A percentile compares a stretch with the other conserved stretches of the same genome.
These are phyloP conservation scores for Suhomyces wounanorum DNA, from an alignment of 1,139 yeast genomes.

Conservation along the genomic window DNA sequence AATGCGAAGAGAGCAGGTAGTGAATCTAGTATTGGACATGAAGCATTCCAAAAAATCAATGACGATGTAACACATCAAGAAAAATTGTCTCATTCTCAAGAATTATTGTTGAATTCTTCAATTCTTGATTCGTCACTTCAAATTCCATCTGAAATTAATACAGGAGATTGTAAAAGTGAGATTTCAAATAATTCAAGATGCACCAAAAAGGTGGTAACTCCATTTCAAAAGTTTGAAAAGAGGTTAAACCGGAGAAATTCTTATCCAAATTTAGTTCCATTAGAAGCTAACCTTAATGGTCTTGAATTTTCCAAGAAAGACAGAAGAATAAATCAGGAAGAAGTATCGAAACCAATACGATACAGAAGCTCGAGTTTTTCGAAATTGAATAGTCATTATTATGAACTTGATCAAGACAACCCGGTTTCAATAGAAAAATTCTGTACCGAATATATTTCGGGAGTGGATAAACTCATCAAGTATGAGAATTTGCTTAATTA, in stretches of 20 bases:
- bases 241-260: conserved; percentile 48
- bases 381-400: not conserved
- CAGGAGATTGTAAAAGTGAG: conserved; percentile 7
- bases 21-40: not conserved
- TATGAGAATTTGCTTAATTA: conserved; percentile 13
- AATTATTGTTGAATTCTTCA: conserved; percentile 5
- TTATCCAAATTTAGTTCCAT: conserved; percentile 33
- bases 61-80: not conserved
- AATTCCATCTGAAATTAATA: conserved; percentile 14
- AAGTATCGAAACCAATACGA: not conserved
- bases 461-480: conserved; percentile 22
- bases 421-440: conserved; percentile 29
- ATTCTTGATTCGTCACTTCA: conserved; percentile 19
- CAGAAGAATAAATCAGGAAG: not conserved
- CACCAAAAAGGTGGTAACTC: conserved; percentile 5
- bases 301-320: conserved; percentile 26
- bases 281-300: conserved; percentile 35
- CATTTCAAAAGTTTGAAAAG: conserved; percentile 22
- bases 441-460: conserved; percentile 24
- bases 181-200: conserved; percentile 2
- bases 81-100: not conserved
- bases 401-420: not conserved
- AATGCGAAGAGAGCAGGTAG: conserved; percentile 6
- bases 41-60: not conserved
- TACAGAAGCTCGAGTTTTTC: conserved; percentile 46